phyloP scores from a whole-genome alignment of 768 basidiomycete species.

The Boletellus ananas region DNA sequence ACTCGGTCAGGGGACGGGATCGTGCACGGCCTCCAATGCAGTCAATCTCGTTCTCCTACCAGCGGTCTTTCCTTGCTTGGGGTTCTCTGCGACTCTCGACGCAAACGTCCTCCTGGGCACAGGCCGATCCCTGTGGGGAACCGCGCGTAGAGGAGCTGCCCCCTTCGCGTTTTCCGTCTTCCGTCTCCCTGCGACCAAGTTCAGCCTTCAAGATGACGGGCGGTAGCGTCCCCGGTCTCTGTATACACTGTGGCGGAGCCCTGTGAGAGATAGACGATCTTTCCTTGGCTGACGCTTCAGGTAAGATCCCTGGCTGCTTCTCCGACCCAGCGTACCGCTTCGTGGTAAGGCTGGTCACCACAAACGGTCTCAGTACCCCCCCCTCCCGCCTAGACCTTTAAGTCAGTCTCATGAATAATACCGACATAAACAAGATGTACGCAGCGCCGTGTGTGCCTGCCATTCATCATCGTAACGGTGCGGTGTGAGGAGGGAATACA shows the following conservation, averaged over 20 bases:
- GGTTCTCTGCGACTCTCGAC: not conserved
- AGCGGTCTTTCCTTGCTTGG: not conserved
- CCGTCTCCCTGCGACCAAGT: not conserved
- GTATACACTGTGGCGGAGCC: not conserved
- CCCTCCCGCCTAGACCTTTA: no score
- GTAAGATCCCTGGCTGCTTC: no score
- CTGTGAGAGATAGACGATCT: not conserved
- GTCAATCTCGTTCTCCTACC: not conserved
- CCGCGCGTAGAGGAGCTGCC: not conserved
- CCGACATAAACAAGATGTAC: no score
- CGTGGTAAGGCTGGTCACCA: no score
- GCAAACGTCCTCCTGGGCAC: not conserved
- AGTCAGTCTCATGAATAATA: no score
- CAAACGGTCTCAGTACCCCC: no score
- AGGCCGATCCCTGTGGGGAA: not conserved
- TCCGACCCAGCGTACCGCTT: no score
- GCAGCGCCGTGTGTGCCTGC: no score
- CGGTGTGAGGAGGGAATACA: no score
- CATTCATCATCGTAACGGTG: no score
- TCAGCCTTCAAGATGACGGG: not conserved
- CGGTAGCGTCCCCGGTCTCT: not conserved
- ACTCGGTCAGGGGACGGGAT: not conserved
- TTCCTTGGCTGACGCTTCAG: no score
- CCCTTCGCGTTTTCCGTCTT: not conserved
- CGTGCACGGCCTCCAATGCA: not conserved